These are phyloP conservation scores for Amphirosellinia nigrospora DNA, from an alignment of 495 filamentous ascomycete species.

Conservation along the genomic window DNA sequence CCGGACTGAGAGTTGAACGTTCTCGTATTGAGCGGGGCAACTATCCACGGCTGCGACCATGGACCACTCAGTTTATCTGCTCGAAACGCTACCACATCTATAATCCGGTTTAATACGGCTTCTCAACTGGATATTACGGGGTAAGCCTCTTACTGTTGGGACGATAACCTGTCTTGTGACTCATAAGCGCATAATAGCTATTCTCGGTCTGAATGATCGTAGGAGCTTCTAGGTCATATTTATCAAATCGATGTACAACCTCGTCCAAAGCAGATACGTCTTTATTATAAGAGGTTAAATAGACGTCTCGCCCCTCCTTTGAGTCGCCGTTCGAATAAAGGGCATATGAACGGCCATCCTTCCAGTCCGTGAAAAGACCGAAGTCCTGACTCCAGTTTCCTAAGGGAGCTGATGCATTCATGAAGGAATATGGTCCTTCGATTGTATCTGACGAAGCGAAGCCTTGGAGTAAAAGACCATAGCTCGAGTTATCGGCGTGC, in stretches of 20 bases:
- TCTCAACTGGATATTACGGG: neutral
- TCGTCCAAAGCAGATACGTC: conserved; percentile 42
- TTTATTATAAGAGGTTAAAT: conserved; percentile 49
- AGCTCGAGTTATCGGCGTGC: conserved; percentile 55
- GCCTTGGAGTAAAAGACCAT: conserved; percentile 52
- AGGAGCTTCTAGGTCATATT: conserved; percentile 54
- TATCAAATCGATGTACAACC: conserved; percentile 49
- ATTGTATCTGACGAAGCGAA: conserved; percentile 46
- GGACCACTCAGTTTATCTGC: conserved; percentile 56
- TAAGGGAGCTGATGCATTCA: conserved; percentile 47
- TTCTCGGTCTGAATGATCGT: conserved; percentile 52
- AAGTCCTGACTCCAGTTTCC: conserved; percentile 58
- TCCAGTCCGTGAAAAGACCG: conserved; percentile 53
- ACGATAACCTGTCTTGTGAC: conserved; percentile 55
- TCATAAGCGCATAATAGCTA: conserved; percentile 54
- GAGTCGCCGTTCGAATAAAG: conserved; percentile 54
- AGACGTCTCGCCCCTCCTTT: conserved; percentile 48
- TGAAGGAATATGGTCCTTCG: conserved; percentile 48
- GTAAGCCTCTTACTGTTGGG: conserved; percentile 46
- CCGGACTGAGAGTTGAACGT: conserved; percentile 61
- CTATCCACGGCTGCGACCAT: conserved; percentile 58
- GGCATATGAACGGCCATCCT: conserved; percentile 48
- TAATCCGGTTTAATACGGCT: neutral
- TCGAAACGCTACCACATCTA: conserved; percentile 54
- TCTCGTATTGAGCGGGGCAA: conserved; percentile 54